These are phyloP conservation scores for Angophora floribunda DNA, from an alignment of 345 rosid genomes.

Conservation along the genomic window DNA sequence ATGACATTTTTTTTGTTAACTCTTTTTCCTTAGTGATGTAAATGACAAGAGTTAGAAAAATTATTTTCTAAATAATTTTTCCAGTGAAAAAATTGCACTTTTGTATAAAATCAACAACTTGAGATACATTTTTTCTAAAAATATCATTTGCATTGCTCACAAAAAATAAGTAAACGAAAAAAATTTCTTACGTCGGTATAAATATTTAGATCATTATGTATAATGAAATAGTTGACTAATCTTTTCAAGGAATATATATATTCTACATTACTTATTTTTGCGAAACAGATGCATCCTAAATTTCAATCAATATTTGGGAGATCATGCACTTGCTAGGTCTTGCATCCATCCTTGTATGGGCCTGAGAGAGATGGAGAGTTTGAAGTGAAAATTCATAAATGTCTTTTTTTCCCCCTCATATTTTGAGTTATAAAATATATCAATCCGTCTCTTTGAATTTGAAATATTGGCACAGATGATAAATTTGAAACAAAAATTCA, in stretches of 20 bases:
- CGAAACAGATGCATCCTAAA: not conserved
- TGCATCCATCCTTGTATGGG: not conserved
- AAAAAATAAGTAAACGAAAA: not conserved
- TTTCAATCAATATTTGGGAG: not conserved
- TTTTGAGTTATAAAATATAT: not conserved
- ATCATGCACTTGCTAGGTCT: not conserved
- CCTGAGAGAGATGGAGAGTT: not conserved
- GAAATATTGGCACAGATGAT: not conserved
- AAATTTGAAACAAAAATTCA: not conserved
- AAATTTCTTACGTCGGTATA: not conserved
- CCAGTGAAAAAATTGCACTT: not conserved
- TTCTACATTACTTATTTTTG: not conserved
- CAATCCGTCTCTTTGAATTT: not conserved
- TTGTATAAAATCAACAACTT: not conserved
- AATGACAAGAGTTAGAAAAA: not conserved
- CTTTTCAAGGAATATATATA: not conserved
- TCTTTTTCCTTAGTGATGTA: not conserved
- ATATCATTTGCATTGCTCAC: accelerated
- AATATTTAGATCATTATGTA: not conserved
- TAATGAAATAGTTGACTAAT: not conserved
- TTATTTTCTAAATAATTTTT: not conserved
- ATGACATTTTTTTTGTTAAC: not conserved
- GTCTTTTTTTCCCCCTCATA: not conserved
- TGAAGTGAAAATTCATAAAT: not conserved
- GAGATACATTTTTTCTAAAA: not conserved